Evolutionary conservation across 768 basidiomycete genomes (phyloP).

Genomic region (Amanita molliuscula): DNA sequence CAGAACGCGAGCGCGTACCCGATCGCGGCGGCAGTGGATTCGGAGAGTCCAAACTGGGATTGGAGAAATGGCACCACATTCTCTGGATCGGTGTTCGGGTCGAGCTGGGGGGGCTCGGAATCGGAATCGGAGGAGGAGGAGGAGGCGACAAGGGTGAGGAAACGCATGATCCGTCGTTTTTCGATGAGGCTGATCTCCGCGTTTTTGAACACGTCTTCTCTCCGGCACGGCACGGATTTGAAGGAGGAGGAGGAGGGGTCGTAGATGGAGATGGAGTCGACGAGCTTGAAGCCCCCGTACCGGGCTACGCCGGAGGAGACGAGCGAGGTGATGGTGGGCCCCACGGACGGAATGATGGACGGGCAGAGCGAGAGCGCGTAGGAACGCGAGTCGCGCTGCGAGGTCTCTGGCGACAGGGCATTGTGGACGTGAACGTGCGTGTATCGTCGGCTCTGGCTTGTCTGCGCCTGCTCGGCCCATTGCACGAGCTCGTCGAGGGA

Average conservation of each 20-base stretch:
- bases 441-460: constrained; percentile 17
- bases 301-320: constrained; percentile 77
- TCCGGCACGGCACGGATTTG: constrained; percentile 75
- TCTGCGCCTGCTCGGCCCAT: constrained; percentile 45
- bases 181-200: constrained; percentile 67
- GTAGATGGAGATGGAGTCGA: constrained; percentile 62
- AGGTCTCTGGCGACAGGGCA: constrained; percentile 24
- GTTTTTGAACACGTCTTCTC: constrained; percentile 89
- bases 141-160: constrained; percentile 72
- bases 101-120: constrained; percentile 54
- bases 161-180: constrained; percentile 88
- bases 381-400: constrained; percentile 37
- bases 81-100: constrained; percentile 40
- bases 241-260: constrained; percentile 27
- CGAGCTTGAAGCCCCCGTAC: constrained; percentile 84
- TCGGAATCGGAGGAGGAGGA: too few species aligned
- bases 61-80: constrained; percentile 45
- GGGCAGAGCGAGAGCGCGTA: constrained; percentile 87
- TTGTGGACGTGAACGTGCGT: constrained; percentile 27
- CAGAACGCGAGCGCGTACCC: constrained; percentile 74
- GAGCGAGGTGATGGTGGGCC: constrained; percentile 70
- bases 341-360: constrained; percentile 67
- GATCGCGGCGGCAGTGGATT: constrained; percentile 49
- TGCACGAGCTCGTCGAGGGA: constrained; percentile 68
- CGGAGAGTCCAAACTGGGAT: constrained; percentile 48